Percentiles rank a stretch among this genome's conserved stretches.
phyloP scores from a whole-genome alignment of 805 yeast genomes.

The Ogataea paradorogensis region DNA sequence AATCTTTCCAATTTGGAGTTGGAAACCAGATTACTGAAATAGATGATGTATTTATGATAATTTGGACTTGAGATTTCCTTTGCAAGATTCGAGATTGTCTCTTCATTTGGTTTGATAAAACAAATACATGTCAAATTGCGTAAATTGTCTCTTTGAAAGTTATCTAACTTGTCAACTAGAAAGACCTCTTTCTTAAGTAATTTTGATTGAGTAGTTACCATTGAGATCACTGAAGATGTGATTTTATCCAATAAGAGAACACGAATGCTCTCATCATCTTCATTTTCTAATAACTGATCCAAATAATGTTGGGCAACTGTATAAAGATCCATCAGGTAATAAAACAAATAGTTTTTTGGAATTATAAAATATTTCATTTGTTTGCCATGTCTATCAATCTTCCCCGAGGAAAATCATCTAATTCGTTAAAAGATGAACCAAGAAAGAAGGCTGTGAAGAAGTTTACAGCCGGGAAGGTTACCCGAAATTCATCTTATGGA shows the following conservation, averaged over 20 bases:
- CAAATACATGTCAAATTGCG: slow-evolving; percentile 80
- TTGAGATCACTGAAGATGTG: slow-evolving; percentile 83
- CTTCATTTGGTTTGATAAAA: slow-evolving; percentile 70
- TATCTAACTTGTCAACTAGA: slow-evolving; percentile 69
- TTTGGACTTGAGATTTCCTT: slow-evolving; percentile 76
- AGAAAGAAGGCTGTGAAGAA: slow-evolving; percentile 31
- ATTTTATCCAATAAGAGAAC: slow-evolving; percentile 75
- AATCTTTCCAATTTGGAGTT: slow-evolving; percentile 79
- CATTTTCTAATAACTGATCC: slow-evolving; percentile 32
- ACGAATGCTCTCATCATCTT: slow-evolving; percentile 25
- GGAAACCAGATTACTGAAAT: slow-evolving; percentile 70
- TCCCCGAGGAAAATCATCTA: slow-evolving; percentile 27
- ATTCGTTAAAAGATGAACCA: slow-evolving; percentile 27
- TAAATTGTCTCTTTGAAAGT: slow-evolving; percentile 57
- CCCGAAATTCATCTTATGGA: slow-evolving; percentile 35
- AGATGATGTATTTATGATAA: slow-evolving; percentile 73
- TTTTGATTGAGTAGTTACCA: slow-evolving; percentile 85
- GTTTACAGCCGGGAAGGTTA: slow-evolving; percentile 34
- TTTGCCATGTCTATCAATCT: slow-evolving; percentile 15
- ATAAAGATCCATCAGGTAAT: slow-evolving; percentile 42
- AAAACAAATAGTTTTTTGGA: background rate
- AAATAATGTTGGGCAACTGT: slow-evolving; percentile 45
- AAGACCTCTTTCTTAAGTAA: slow-evolving; percentile 81
- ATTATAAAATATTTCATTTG: slow-evolving; percentile 1
- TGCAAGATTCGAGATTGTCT: slow-evolving; percentile 55